Base-by-base conservation (phyloP, 1,284 basidiomycete species). In the Malassezia furfur region DNA sequence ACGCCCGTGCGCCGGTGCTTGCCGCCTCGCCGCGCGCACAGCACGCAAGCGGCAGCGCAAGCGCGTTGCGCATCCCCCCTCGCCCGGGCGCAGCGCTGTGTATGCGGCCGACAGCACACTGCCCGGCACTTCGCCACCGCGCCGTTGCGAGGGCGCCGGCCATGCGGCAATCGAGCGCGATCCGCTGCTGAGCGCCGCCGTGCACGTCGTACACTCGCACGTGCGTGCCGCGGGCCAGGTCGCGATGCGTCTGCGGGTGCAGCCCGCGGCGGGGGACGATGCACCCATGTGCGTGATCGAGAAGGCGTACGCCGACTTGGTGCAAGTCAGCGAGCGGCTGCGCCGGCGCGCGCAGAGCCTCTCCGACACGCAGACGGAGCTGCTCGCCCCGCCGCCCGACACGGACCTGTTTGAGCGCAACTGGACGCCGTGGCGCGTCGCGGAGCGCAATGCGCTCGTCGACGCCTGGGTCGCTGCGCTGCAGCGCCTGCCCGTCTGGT, bases 371-470 rank as follows among this genome's bases (percentile, higher is more conserved):
- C 10, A 9, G 32, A 28, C 34, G 21, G 38, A 21, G 17, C 21
- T 30, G 15, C 8, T 45, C 11, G 21, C 14, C 15, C 12, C 30
- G 40, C 38, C 44, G 30, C 54, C 47, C 1, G 50, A 50, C 14
- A 28, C 34, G 5, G 25, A 30, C 11, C 30, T 52, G 2, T 57
- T 57, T 39, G 45, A 57, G n/a, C 12, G 41, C 5, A 37, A 50
- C 8, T 32, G 9, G n/a, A 44, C 44, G 5, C 55, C 55, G 21
- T 48, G 30, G 45, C 50, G 34, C 12, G 17, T 52, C 17, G 15
- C 31, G 30, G 41, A 52, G 25, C 55, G 55, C 9, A 52, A 57
- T 22, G 25, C 37, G 14, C 36, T 46, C 1, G 47, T 57, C n/a
- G 50, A 50, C 32, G 12, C 55, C 9, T 45, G 39, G n/a, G 15